These are phyloP conservation scores for Cladosporium velox DNA, from an alignment of 2,329 filamentous ascomycete species.

Conservation along the genomic window DNA sequence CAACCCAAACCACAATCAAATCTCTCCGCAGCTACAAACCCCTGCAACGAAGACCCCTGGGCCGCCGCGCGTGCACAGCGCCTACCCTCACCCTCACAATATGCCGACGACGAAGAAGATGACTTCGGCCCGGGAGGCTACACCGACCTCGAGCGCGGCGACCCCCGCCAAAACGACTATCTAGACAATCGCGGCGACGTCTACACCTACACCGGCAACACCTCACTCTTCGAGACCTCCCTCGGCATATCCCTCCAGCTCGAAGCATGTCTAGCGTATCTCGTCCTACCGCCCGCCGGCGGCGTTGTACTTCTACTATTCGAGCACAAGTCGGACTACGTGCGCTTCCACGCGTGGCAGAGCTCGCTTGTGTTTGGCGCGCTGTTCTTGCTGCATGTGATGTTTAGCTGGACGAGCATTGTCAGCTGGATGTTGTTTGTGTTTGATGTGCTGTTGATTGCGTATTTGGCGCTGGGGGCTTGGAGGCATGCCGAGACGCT, in stretches of 20 bases:
- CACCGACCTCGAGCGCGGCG: constrained; percentile 36
- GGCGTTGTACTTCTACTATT: constrained; percentile 80
- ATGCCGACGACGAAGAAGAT: constrained; percentile 30
- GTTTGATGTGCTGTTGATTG: constrained; percentile 74
- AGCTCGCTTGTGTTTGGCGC: constrained; percentile 34
- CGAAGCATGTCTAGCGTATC: constrained; percentile 87
- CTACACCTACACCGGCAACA: constrained; percentile 51
- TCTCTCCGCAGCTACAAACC: constrained; percentile 33
- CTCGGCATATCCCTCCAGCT: constrained; percentile 83
- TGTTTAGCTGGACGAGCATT: constrained; percentile 82
- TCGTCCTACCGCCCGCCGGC: constrained; percentile 80
- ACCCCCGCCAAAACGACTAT: constrained; percentile 33
- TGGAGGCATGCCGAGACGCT: constrained; percentile 77
- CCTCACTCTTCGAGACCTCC: constrained; percentile 74
- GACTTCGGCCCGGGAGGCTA: constrained; percentile 23
- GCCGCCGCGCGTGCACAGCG: constrained; percentile 44
- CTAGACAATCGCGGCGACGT: constrained; percentile 27
- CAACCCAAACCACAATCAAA: constrained; percentile 29
- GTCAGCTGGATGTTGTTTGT: constrained; percentile 82
- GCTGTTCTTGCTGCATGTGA: constrained; percentile 73
- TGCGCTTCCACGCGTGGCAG: constrained; percentile 97
- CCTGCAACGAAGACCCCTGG: constrained; percentile 40
- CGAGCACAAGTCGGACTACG: constrained; percentile 96
- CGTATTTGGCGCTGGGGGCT: constrained; percentile 72
- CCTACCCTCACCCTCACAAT: constrained; percentile 41